Base-by-base conservation (phyloP, 345 rosid species). In the Lumnitzera littorea region DNA sequence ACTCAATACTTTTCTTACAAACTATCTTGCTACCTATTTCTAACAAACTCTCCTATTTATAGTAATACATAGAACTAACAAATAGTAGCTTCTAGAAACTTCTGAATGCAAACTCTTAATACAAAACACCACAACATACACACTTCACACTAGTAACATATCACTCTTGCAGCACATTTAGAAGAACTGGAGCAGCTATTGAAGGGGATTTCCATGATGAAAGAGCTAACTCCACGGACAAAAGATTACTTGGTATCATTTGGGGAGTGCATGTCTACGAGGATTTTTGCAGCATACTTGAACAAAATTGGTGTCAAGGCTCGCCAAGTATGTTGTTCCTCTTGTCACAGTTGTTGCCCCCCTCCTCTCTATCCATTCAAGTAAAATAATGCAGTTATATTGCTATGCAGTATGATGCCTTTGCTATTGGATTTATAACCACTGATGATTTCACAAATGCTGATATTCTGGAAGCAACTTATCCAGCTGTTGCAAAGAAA, bases 401-500 rank as follows among this genome's bases (percentile, higher is more conserved):
- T 29, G 36, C 36, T 29, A 6, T 29, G 36, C 92, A 94, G 99
- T 94, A 88, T 57, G 99, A 94, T 90, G 96, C 99, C 53, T 94
- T 91, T 17, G 88, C 86, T 27, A 82, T 88, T 62, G 99, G 99
- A 61, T 91, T 94, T 67, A 84, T 86, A 65, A 94, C 97, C 61
- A 91, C 99, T 24, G 99, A 94, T 68, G 99, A 94, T 79, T 88
- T 88, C 77, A 91, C 99, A 31, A 94, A 91, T 80, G 97, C 96
- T 43, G 99, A 94, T 74, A 86, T 94, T 63, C 70, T 94, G 61
- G 97, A 94, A 78, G 96, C 91, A 70, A 94, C 99, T 66, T 91
- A 91, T 73, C 91, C 97, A 62, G 97, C 99, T 46, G 81, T 94
- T 72, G 92, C 96, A 53, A 86, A 88, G 84, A 94, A 87, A 72